Evolutionary conservation across 2,329 filamentous ascomycete genomes (phyloP), one percentile per base, ranked within the genome.

Genomic region (Colletotrichum filicis): DNA sequence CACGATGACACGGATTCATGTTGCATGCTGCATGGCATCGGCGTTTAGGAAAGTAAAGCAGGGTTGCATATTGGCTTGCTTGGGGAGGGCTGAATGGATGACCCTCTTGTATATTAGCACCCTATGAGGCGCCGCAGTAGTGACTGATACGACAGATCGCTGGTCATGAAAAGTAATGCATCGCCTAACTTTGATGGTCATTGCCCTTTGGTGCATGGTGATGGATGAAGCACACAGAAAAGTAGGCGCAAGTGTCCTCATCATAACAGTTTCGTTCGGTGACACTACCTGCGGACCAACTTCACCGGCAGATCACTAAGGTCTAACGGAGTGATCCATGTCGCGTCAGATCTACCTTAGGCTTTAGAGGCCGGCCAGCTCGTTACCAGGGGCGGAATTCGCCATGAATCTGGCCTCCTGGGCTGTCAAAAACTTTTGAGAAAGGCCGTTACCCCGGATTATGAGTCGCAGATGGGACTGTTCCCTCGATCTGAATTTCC

Each of bases 21-120:
- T 59, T 73, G 76, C 76, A 80, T 79, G 79, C 74, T 80, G 80
- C 80, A 82, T 82, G 80, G 81, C 79, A 79, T 77, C 73, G 80
- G 80, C 80, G 80, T 75, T 75, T 60, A 58, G 73, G 73, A 73
- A 74, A 75, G 69, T 58, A 73, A 65, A 73, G 55, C 63, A 69
- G 59, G 61, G 68, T 62, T 64, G 57, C 62, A 73, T 67, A 66
- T 66, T 71, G 67, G 71, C 68, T 74, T 74, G 28, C 68, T 74
- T 74, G 28, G 62, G 59, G 72, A 55, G 62, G 67, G 64, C 37
- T 30, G 53, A 56, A 46, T 14, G 57, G 28, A 42, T 32, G 55
- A 49, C 57, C 61, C 61, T 61, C 16, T 71, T 73, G 71, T 71
- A 70, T 71, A 66, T 55, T 66, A 73, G 16, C 63, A 57, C 19